Evolutionary conservation across 768 basidiomycete genomes (phyloP).

Genomic region (Suillus spraguei): DNA sequence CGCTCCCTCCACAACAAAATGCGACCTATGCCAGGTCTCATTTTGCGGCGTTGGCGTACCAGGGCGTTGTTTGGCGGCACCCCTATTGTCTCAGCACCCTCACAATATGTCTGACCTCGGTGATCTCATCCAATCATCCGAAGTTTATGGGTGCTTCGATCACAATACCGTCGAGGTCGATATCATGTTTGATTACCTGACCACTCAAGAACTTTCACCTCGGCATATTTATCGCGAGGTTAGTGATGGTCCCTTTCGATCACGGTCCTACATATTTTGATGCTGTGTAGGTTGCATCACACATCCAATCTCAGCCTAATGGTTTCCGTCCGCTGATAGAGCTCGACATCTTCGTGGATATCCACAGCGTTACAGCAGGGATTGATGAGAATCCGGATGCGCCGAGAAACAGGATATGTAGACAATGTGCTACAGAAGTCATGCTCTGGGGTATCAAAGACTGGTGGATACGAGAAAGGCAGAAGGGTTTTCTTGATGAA

Average conservation of each 20-base stretch:
- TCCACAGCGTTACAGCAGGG: constrained; percentile 59
- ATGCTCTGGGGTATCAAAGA: constrained; percentile 75
- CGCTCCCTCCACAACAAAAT: constrained; percentile 80
- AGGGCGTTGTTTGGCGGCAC: constrained; percentile 66
- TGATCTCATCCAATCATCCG: constrained; percentile 78
- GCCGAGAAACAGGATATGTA: constrained; percentile 65
- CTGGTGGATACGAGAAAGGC: constrained; percentile 83
- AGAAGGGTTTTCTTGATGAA: constrained; percentile 64
- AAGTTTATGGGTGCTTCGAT: constrained; percentile 80
- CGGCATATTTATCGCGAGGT: constrained; percentile 80
- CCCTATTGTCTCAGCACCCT: constrained; percentile 62
- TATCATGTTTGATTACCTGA: constrained; percentile 80
- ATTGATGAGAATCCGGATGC: constrained; percentile 57
- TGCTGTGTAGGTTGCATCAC: constrained; percentile 54
- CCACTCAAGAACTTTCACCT: constrained; percentile 60
- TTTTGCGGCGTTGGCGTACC: constrained; percentile 85
- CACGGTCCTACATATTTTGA: constrained; percentile 12
- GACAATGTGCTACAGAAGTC: constrained; percentile 74
- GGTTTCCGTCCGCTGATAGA: constrained; percentile 71
- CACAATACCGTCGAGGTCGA: constrained; percentile 82
- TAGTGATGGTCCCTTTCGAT: constrained; percentile 19
- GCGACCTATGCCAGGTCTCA: constrained; percentile 79
- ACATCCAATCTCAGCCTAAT: constrained; percentile 61
- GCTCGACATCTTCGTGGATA: constrained; percentile 67
- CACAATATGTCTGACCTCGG: constrained; percentile 66